Evolutionary conservation across 108 stramenopile species (phyloP).

Genomic region (Skeletonema potamos): DNA sequence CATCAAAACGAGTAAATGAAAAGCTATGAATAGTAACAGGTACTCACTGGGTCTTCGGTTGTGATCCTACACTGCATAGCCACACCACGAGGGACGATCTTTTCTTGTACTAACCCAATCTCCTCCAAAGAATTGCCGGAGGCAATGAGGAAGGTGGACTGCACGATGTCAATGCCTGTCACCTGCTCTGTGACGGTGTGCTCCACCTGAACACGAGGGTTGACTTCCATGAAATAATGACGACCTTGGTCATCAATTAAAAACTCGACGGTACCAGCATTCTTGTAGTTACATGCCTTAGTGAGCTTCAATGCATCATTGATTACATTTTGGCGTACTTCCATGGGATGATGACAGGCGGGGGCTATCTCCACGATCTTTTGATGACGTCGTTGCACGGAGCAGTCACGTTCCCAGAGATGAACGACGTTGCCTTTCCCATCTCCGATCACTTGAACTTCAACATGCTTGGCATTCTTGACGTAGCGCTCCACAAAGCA

Average conservation of each 20-base stretch:
- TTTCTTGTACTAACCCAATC: slow-evolving; percentile 63
- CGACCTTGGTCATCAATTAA: slow-evolving; percentile 77
- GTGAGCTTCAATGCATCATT: slow-evolving; percentile 71
- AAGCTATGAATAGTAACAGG: neutral
- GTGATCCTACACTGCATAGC: slow-evolving; percentile 87
- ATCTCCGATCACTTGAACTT: slow-evolving; percentile 87
- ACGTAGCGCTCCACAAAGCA: slow-evolving; percentile 87
- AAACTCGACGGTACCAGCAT: slow-evolving; percentile 93
- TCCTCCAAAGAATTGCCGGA: slow-evolving; percentile 60
- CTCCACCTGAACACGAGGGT: slow-evolving; percentile 84
- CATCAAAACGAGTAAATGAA: too few relatives aligned
- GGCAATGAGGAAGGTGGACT: slow-evolving; percentile 68
- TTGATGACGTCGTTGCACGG: slow-evolving; percentile 87
- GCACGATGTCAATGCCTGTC: slow-evolving; percentile 69
- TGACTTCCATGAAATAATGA: slow-evolving; percentile 88
- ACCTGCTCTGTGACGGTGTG: slow-evolving; percentile 89
- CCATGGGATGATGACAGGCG: slow-evolving; percentile 49
- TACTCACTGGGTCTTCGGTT: slow-evolving; percentile 38
- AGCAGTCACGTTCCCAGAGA: slow-evolving; percentile 89
- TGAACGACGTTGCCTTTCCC: slow-evolving; percentile 67
- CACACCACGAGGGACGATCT: slow-evolving; percentile 55
- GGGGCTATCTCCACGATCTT: slow-evolving; percentile 86
- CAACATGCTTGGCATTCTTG: slow-evolving; percentile 82
- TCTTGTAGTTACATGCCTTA: slow-evolving; percentile 79
- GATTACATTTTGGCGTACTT: slow-evolving; percentile 63